Conservation (phyloP, 306 rosid genomes). For the Echinosophora koreensis region DNA sequence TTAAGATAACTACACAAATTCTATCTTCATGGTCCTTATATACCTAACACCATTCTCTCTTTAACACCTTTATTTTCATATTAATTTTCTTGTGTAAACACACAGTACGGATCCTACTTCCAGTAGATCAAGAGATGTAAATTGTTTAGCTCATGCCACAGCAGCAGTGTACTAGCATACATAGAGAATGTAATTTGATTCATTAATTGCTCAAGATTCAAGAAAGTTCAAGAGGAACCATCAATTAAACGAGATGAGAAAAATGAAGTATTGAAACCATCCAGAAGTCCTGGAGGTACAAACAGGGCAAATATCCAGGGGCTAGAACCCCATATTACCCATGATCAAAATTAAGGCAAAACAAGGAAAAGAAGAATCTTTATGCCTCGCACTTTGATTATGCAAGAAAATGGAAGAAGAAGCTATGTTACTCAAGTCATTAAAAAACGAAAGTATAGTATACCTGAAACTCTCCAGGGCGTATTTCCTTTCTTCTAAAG, state of each 20-base stretch:
- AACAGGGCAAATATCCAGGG: background rate
- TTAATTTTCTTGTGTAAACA: constrained; percentile 11
- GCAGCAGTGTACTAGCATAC: constrained; percentile 33
- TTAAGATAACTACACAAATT: constrained; percentile 24
- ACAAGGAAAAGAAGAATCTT: background rate
- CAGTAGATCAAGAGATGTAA: constrained; percentile 2
- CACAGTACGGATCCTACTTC: background rate
- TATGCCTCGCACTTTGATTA: background rate
- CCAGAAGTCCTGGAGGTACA: constrained; percentile 18
- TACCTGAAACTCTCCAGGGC: constrained; percentile 99
- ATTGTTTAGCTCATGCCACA: constrained; percentile 34
- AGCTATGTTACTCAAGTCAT: background rate
- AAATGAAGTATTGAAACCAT: background rate
- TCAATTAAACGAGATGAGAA: constrained; percentile 17
- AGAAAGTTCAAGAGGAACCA: constrained; percentile 35
- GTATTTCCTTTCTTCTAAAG: constrained; percentile 94
- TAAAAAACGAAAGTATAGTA: constrained; percentile 31
- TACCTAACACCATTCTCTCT: constrained; percentile 17
- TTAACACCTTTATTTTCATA: constrained; percentile 15
- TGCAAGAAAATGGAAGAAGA: constrained; percentile 23
- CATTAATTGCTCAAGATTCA: constrained; percentile 9
- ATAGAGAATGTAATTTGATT: constrained; percentile 29
- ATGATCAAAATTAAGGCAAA: background rate
- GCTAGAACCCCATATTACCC: background rate
- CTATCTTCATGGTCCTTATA: background rate